Percentiles rank a stretch among this genome's conserved stretches.
Evolutionary conservation across 768 basidiomycete species (phyloP).

Genomic region (Lentinula sp.): DNA sequence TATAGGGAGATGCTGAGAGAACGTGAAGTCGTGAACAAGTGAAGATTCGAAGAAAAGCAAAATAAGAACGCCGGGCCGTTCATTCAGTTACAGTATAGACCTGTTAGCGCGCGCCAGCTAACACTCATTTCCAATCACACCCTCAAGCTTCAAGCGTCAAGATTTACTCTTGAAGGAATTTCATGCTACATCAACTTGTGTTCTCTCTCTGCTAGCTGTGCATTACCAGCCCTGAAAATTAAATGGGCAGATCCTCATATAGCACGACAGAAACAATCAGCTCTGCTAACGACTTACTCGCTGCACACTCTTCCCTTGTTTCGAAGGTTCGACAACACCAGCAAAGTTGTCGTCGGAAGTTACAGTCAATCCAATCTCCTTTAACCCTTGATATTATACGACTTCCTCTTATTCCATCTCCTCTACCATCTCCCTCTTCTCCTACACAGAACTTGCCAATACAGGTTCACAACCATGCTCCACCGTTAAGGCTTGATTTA

Average conservation of each 20-base stretch:
- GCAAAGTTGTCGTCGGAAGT: conserved; percentile 46
- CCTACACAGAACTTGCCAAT: conserved; percentile 37
- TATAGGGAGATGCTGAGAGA: no score
- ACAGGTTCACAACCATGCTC: conserved; percentile 35
- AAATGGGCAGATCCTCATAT: neutral
- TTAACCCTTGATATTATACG: conserved; percentile 43
- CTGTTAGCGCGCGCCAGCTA: neutral
- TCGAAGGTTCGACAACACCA: conserved; percentile 51
- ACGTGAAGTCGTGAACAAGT: neutral
- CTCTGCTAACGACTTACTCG: conserved; percentile 61
- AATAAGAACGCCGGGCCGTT: neutral
- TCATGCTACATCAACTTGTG: neutral
- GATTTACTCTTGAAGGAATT: neutral
- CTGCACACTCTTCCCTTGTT: conserved; percentile 54
- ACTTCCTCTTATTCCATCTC: conserved; percentile 51
- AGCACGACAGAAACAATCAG: conserved; percentile 45
- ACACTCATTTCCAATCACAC: neutral
- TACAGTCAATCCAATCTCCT: conserved; percentile 50
- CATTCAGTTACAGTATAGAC: neutral
- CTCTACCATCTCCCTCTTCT: conserved; percentile 35
- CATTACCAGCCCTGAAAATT: neutral
- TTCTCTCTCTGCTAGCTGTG: neutral
- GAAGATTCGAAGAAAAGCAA: neutral
- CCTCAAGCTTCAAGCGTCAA: neutral
- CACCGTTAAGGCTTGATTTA: conserved; percentile 36